These are phyloP conservation scores for Coemansia sp. DNA, from an alignment of 192 early-diverging fungal species.

Conservation along the genomic window DNA sequence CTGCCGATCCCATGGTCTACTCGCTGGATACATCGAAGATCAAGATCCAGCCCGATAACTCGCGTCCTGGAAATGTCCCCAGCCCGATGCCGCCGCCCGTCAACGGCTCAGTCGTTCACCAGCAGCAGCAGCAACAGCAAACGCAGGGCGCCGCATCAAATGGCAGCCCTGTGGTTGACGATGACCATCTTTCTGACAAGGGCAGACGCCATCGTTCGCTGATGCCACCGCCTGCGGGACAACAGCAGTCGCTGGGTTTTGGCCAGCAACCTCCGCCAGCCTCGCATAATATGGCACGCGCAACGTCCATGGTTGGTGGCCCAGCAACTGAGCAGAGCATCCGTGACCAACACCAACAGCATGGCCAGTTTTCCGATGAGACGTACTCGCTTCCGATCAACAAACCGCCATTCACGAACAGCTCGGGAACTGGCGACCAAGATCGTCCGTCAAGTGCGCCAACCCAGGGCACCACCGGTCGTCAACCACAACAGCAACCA, in stretches of 20 bases:
- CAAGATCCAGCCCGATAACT: slow-evolving; percentile 51
- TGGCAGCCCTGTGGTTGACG: neutral
- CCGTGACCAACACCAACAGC: slow-evolving; percentile 17
- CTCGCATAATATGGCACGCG: slow-evolving; percentile 10
- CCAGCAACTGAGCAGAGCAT: slow-evolving; percentile 8
- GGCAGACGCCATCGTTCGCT: slow-evolving; percentile 33
- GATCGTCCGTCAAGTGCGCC: slow-evolving; percentile 8
- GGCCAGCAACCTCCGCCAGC: slow-evolving; percentile 14
- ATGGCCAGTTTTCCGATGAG: neutral
- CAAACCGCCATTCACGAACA: neutral
- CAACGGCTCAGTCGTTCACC: neutral
- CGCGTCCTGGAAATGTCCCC: slow-evolving; percentile 14
- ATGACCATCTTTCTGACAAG: slow-evolving; percentile 16
- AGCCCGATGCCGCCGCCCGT: slow-evolving; percentile 12
- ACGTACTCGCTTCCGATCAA: neutral
- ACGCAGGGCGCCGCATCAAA: neutral
- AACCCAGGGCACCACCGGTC: neutral
- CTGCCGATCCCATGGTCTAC: slow-evolving; percentile 25
- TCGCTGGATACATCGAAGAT: slow-evolving; percentile 56
- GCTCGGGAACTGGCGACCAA: neutral
- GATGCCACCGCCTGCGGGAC: slow-evolving; percentile 25
- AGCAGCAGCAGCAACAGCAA: slow-evolving; percentile 9
- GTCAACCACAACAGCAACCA: neutral
- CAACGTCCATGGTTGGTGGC: slow-evolving; percentile 39
- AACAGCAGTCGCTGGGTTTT: slow-evolving; percentile 10